Evolutionary conservation across 208 protist genomes (phyloP), one percentile per base, ranked within the genome.

Genomic region (Wallacemonas sp.): DNA sequence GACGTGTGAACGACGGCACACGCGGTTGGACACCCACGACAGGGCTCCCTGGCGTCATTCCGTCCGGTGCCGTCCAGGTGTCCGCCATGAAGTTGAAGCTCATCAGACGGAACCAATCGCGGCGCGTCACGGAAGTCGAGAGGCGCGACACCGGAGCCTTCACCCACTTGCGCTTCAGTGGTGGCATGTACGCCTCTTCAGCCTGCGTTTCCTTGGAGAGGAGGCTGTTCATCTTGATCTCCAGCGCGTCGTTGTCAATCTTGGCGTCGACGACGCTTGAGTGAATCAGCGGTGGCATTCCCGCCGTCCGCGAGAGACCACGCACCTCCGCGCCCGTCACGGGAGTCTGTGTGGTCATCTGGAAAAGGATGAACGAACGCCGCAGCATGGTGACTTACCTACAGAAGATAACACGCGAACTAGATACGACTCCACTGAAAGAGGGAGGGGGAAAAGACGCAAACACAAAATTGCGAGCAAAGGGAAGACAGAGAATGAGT

Each of bases 81-180:
- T 93, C 86, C 4, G 73, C 72, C 85, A 92, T 92, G 39, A 84
- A 77, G 71, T 95, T 95, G 46, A 92, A 95, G 48, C 77, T 78
- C 89, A 95, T 89, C 19, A 95, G n/a, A 6, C 89, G 85, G 63
- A 95, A 95, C 86, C 89, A 95, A 64, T 93, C 82, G 4, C 84
- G 70, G 3, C 82, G 72, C 12, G 86, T 82, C 9, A 68, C 33
- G 9, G 76, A 61, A 3, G 85, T 95, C 6, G 88, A 92, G 2
- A 95, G 72, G 23, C 74, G 64, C 23, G 83, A 93, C 1, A 81
- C 21, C 2, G 86, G 86, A 17, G 86, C 85, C 47, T 72, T 65
- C 27, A 90, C 81, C 86, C 89, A 95, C 32, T 36, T 24, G 19
- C 89, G 78, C 60, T 74, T 70, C 54, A 93, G 65, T 2, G 80